Conservation (phyloP, 176 grass and related monocot species). For the Avena atlantica region DNA sequence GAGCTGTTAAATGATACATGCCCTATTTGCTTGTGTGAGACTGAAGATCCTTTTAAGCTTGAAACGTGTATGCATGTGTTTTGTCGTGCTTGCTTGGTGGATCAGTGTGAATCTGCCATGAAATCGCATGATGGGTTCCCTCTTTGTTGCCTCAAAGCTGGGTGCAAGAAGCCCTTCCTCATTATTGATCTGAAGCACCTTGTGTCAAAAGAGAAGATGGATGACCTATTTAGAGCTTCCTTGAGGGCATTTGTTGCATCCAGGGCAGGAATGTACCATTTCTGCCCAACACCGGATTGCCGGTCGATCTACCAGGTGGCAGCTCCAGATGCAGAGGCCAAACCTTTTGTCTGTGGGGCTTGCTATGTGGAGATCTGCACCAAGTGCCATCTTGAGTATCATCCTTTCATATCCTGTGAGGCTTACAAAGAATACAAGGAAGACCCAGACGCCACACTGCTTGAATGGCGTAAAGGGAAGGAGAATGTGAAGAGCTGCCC, state of each 20-base stretch:
- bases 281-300: slow-evolving; percentile 80
- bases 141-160: slow-evolving; percentile 66
- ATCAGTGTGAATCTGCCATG: slow-evolving; percentile 73
- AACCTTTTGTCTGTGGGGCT: slow-evolving; percentile 73
- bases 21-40: slow-evolving; percentile 81
- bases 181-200: slow-evolving; percentile 71
- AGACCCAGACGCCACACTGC: slow-evolving; percentile 68
- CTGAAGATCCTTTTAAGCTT: slow-evolving; percentile 77
- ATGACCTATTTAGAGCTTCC: slow-evolving; percentile 83
- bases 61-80: slow-evolving; percentile 80
- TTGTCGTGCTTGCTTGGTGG: slow-evolving; percentile 76
- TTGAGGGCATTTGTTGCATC: slow-evolving; percentile 69
- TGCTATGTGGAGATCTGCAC: slow-evolving; percentile 84
- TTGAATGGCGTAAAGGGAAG: slow-evolving; percentile 79
- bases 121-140: slow-evolving; percentile 79
- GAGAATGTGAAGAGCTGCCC: slow-evolving; percentile 79
- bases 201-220: slow-evolving; percentile 58
- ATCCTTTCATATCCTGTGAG: slow-evolving; percentile 81
- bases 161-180: slow-evolving; percentile 69
- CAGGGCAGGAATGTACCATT: slow-evolving; percentile 65
- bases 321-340: slow-evolving; percentile 39
- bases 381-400: slow-evolving; percentile 83
- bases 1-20: slow-evolving; percentile 42
- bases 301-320: slow-evolving; percentile 64
- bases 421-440: slow-evolving; percentile 80